Conservation (phyloP, 352 stramenopile species). For the Phytophthora vignae region DNA sequence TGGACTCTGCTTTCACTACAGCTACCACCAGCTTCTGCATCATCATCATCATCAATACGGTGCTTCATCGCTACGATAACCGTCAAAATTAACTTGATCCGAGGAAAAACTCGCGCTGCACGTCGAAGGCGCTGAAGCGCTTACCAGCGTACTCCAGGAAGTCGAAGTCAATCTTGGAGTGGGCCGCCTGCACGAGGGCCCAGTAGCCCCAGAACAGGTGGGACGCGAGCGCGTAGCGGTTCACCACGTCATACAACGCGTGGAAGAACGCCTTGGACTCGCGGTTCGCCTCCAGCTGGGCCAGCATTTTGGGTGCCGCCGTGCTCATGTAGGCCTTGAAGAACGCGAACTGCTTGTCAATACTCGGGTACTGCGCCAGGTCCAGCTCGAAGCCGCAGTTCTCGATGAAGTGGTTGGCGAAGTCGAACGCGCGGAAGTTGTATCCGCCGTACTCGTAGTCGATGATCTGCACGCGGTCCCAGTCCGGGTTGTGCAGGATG, state of each 20-base stretch:
- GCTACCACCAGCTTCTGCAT: constrained; percentile 15
- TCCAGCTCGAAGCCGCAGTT: constrained; percentile 95
- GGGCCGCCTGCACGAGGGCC: constrained; percentile 92
- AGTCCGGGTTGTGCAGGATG: constrained; percentile 80
- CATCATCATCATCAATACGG: constrained; percentile 23
- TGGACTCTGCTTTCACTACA: constrained; percentile 34
- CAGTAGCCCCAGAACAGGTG: constrained; percentile 96
- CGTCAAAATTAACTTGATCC: constrained; percentile 40
- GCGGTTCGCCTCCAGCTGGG: constrained; percentile 69
- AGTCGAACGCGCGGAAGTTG: constrained; percentile 95
- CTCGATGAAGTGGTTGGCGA: constrained; percentile 96
- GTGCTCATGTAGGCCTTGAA: constrained; percentile 87
- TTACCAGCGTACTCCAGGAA: constrained; percentile 88
- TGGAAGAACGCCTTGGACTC: constrained; percentile 87
- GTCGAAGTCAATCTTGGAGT: constrained; percentile 93
- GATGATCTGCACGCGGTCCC: constrained; percentile 93
- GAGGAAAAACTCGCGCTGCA: constrained; percentile 76
- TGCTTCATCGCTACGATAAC: constrained; percentile 10
- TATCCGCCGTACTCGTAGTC: constrained; percentile 96
- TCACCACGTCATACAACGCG: constrained; percentile 85
- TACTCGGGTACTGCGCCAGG: constrained; percentile 82
- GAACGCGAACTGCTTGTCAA: constrained; percentile 87
- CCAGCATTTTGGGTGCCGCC: constrained; percentile 69
- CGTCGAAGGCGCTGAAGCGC: constrained; percentile 83
- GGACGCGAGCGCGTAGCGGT: constrained; percentile 89